phyloP scores from a whole-genome alignment of 176 grass and related monocot species.

The Musa itinerans region DNA sequence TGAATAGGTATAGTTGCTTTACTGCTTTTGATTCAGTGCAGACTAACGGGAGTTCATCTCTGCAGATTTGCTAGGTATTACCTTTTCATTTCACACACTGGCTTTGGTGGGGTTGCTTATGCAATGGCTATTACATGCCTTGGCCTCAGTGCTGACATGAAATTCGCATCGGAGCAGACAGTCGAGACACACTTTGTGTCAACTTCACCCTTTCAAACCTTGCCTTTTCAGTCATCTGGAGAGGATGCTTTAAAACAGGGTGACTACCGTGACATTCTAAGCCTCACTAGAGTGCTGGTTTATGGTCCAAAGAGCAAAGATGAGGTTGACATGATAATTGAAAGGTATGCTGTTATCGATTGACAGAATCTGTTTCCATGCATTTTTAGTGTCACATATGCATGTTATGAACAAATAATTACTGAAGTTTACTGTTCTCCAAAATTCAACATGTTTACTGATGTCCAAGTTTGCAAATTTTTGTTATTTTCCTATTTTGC shows the following conservation, averaged over 20 bases:
- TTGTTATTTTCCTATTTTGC: no score
- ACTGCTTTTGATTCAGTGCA: slow-evolving; percentile 8
- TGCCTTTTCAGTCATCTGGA: slow-evolving; percentile 33
- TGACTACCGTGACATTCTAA: slow-evolving; percentile 94
- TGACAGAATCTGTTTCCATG: background rate
- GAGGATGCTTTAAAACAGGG: slow-evolving; percentile 69
- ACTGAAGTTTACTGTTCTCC: background rate
- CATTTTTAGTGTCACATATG: background rate
- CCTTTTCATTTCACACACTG: slow-evolving; percentile 89
- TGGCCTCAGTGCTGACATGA: slow-evolving; percentile 58
- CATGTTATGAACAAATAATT: background rate
- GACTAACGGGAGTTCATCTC: slow-evolving; percentile 25
- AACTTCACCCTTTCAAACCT: slow-evolving; percentile 43
- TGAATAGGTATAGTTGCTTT: background rate
- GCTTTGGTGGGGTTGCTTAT: slow-evolving; percentile 91
- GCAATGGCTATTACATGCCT: slow-evolving; percentile 92
- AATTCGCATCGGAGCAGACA: slow-evolving; percentile 69
- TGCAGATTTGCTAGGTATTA: slow-evolving; percentile 78
- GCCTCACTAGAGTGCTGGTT: slow-evolving; percentile 85
- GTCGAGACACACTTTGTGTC: slow-evolving; percentile 87
- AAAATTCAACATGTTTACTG: no score
- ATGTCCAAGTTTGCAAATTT: no score
- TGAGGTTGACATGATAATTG: slow-evolving; percentile 78
- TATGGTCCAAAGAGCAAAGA: slow-evolving; percentile 89
- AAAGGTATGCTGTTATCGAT: slow-evolving; percentile 38